phyloP scores from a whole-genome alignment of 2,329 filamentous ascomycete genomes.

The Aspergillus sp. region DNA sequence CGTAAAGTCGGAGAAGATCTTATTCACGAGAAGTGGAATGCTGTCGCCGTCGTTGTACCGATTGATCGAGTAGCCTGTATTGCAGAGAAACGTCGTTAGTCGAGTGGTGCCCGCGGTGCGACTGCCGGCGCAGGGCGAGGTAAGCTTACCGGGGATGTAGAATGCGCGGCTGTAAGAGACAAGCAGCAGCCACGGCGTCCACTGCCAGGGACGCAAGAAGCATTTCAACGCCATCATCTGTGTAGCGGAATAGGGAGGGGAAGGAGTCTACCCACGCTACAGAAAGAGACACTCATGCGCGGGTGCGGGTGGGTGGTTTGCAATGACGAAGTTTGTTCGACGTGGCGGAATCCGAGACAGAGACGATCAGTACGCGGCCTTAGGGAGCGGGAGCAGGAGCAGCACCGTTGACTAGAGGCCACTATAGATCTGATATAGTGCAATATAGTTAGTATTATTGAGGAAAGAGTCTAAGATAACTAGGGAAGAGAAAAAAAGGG shows the following conservation, averaged over 20 bases:
- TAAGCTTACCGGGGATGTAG: slow-evolving; percentile 70
- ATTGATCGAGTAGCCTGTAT: slow-evolving; percentile 70
- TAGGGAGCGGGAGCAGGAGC: too few relatives aligned
- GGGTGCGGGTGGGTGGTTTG: slow-evolving; percentile 6
- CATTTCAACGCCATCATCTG: slow-evolving; percentile 10
- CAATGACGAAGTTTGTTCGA: slow-evolving; percentile 1
- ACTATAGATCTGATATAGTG: too few relatives aligned
- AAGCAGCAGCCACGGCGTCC: slow-evolving; percentile 42
- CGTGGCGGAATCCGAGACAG: slow-evolving; percentile 13
- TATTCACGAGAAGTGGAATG: slow-evolving; percentile 83
- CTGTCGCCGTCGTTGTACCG: slow-evolving; percentile 69
- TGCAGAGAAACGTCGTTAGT: slow-evolving; percentile 5
- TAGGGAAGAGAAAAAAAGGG: neutral
- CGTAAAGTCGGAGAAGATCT: slow-evolving; percentile 82
- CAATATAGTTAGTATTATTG: too few relatives aligned
- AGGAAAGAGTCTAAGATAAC: too few relatives aligned
- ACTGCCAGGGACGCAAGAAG: slow-evolving; percentile 11
- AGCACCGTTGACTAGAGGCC: too few relatives aligned
- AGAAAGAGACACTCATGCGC: slow-evolving; percentile 5
- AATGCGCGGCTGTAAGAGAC: slow-evolving; percentile 58
- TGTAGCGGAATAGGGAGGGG: slow-evolving; percentile 2
- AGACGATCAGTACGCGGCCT: neutral
- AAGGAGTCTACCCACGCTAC: slow-evolving; percentile 3
- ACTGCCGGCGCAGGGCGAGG: neutral
- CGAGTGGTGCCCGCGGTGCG: neutral